These are phyloP conservation scores for Thyridium curvatum DNA, from an alignment of 2,329 filamentous ascomycete genomes.

Conservation along the genomic window DNA sequence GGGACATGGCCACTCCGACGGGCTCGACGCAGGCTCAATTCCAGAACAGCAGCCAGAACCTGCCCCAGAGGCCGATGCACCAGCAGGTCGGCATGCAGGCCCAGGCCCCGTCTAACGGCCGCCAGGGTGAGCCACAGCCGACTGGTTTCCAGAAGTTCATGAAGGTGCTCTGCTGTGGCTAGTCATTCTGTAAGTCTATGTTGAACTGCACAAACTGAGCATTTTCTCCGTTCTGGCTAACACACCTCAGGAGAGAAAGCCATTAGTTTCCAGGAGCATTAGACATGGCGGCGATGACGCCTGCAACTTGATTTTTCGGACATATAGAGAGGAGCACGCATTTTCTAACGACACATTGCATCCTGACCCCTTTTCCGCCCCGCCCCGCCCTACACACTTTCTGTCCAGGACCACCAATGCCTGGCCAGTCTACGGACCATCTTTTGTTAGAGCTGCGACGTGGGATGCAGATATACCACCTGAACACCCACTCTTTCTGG, in stretches of 20 bases:
- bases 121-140: conserved; percentile 63
- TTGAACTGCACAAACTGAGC: conserved; percentile 3
- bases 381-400: too few relatives aligned
- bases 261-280: too few relatives aligned
- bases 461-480: too few relatives aligned
- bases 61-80: conserved; percentile 60
- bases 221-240: too few relatives aligned
- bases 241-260: too few relatives aligned
- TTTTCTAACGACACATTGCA: conserved; percentile 3
- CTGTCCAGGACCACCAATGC: too few relatives aligned
- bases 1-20: conserved; percentile 76
- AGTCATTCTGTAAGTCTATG: conserved; percentile 18
- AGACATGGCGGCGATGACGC: too few relatives aligned
- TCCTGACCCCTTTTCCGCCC: conserved; percentile 14
- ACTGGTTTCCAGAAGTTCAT: conserved; percentile 87
- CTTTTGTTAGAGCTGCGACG: too few relatives aligned
- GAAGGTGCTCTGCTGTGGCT: conserved; percentile 88
- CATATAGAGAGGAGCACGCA: too few relatives aligned
- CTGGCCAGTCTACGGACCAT: too few relatives aligned
- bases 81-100: conserved; percentile 55
- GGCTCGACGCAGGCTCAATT: conserved; percentile 94
- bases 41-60: conserved; percentile 88
- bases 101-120: conserved; percentile 48
- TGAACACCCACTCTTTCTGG: too few relatives aligned
- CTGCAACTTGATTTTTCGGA: too few relatives aligned